phyloP scores from a whole-genome alignment of 1,284 basidiomycete genomes.

The Wolfiporia cocos region DNA sequence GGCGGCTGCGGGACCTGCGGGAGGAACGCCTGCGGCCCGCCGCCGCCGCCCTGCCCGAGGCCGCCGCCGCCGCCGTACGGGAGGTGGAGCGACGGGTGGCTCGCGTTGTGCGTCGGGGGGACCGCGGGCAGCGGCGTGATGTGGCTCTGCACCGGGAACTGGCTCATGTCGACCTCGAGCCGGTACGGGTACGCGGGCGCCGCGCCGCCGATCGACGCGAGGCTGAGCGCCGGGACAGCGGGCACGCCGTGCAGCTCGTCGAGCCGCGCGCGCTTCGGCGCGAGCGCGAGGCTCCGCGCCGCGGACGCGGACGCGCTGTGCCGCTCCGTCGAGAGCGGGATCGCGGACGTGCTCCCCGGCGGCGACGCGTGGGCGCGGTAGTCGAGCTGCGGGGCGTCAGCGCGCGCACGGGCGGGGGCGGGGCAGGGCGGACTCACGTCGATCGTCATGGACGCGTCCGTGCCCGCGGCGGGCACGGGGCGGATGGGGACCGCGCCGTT shows the following conservation, averaged over 20 bases:
- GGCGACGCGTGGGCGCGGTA: slow-evolving; percentile 16
- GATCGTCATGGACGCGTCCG: slow-evolving; percentile 16
- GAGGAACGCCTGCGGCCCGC: slow-evolving; percentile 10
- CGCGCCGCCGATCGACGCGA: slow-evolving; percentile 8
- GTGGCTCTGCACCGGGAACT: slow-evolving; percentile 12
- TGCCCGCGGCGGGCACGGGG: slow-evolving; percentile 13
- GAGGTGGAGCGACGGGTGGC: slow-evolving; percentile 15
- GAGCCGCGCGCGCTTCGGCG: slow-evolving; percentile 19
- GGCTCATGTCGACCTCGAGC: slow-evolving; percentile 22
- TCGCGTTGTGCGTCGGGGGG: slow-evolving; percentile 15
- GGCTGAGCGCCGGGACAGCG: slow-evolving; percentile 10
- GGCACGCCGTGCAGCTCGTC: slow-evolving; percentile 14
- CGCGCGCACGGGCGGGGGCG: too few relatives aligned
- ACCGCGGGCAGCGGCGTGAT: slow-evolving; percentile 16
- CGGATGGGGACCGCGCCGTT: slow-evolving; percentile 20
- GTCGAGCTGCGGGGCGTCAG: slow-evolving; percentile 14
- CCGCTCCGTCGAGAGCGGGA: slow-evolving; percentile 28
- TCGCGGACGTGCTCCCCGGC: slow-evolving; percentile 17
- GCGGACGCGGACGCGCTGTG: slow-evolving; percentile 16
- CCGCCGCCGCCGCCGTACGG: slow-evolving; percentile 7
- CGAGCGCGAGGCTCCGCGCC: slow-evolving; percentile 14
- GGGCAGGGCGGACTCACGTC: slow-evolving; percentile 13
- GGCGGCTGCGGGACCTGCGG: slow-evolving; percentile 10
- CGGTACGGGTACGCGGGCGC: slow-evolving; percentile 20
- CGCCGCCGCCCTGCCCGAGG: slow-evolving; percentile 9